These are phyloP conservation scores for Pulveroboletus frians DNA, from an alignment of 768 basidiomycete species.

Conservation along the genomic window DNA sequence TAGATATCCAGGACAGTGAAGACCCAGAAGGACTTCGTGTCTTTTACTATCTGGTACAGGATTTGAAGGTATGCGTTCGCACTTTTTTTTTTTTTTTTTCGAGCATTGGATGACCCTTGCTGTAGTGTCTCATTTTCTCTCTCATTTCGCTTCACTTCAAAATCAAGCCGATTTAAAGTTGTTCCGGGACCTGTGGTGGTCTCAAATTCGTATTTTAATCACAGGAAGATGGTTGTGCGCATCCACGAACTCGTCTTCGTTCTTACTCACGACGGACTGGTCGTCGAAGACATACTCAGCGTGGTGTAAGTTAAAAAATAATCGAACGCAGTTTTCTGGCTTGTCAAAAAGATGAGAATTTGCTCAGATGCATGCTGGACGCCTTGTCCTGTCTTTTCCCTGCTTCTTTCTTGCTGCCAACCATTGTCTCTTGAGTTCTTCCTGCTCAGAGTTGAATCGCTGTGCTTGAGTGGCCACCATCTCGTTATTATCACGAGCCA, in stretches of 20 bases:
- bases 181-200: background rate
- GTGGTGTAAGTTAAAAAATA: background rate
- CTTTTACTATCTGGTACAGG: constrained; percentile 98
- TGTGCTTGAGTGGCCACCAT: background rate
- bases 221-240: background rate
- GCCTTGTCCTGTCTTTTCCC: background rate
- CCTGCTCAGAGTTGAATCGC: constrained; percentile 3
- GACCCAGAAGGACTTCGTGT: constrained; percentile 97
- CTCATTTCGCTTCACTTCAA: constrained; percentile 99
- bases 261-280: background rate
- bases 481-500: background rate
- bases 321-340: background rate
- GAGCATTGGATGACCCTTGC: background rate
- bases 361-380: background rate
- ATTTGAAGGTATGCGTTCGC: constrained; percentile 68
- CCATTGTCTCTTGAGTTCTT: constrained; percentile 10
- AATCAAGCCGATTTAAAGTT: constrained; percentile 89
- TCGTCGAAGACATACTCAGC: background rate
- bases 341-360: background rate
- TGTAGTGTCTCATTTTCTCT: constrained; percentile 94
- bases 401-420: background rate
- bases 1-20: constrained; percentile 94
- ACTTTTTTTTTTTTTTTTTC: background rate
- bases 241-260: background rate
- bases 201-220: background rate